Evolutionary conservation across 2,329 filamentous ascomycete species (phyloP).

Genomic region (Didymella keratinophila): DNA sequence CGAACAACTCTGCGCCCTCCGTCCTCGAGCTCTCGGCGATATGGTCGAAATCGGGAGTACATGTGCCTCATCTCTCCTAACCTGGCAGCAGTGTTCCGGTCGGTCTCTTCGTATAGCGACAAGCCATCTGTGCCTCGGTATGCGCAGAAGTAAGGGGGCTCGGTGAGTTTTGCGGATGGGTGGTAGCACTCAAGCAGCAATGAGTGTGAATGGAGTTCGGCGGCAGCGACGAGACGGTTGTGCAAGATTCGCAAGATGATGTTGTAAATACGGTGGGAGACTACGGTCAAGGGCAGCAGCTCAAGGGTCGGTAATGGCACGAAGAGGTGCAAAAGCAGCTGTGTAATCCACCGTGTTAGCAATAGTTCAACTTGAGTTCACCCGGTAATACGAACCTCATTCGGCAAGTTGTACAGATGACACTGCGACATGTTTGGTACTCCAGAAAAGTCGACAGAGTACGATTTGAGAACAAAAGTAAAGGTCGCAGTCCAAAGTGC

Average conservation of each 20-base stretch:
- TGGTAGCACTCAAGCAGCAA: constrained; percentile 82
- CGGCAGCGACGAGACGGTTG: constrained; percentile 67
- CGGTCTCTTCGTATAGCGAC: constrained; percentile 49
- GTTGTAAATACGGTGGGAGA: constrained; percentile 70
- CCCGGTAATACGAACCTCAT: constrained; percentile 40
- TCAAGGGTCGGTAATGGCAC: constrained; percentile 51
- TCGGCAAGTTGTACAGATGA: constrained; percentile 48
- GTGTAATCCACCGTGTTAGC: constrained; percentile 26
- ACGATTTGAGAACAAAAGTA: background rate
- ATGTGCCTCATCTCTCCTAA: constrained; percentile 62
- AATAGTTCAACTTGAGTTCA: background rate
- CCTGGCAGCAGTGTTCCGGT: constrained; percentile 37
- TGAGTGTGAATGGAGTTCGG: constrained; percentile 67
- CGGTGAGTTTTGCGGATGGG: constrained; percentile 71
- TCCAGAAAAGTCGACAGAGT: background rate
- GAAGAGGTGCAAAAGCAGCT: constrained; percentile 56
- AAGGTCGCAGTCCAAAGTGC: background rate
- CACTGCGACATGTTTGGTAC: constrained; percentile 35
- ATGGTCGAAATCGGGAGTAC: constrained; percentile 76
- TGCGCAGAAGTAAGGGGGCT: constrained; percentile 73
- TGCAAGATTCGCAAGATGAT: constrained; percentile 70
- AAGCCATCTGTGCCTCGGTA: constrained; percentile 71
- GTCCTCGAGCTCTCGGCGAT: constrained; percentile 62
- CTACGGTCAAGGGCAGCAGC: constrained; percentile 62
- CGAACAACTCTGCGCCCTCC: constrained; percentile 42